These are phyloP conservation scores for Paracamarosporium sp. DNA, from an alignment of 2,329 filamentous ascomycete genomes.

Conservation along the genomic window DNA sequence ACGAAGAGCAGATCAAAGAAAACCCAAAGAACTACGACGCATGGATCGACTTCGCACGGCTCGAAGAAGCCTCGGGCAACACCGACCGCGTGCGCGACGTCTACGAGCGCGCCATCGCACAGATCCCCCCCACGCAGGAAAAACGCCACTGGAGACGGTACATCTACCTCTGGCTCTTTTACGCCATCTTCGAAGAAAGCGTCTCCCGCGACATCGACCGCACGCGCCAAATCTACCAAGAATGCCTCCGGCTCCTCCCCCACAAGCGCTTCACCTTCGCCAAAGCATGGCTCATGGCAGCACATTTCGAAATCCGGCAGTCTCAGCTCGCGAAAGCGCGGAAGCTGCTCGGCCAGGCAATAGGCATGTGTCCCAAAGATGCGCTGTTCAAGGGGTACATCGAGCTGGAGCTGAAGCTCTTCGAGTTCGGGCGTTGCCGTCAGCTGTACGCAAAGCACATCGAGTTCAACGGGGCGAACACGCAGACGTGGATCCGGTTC, in stretches of 20 bases:
- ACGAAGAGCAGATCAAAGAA: constrained; percentile 92
- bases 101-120: constrained; percentile 94
- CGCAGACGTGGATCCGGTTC: constrained; percentile 95
- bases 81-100: constrained; percentile 85
- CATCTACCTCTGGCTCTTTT: constrained; percentile 98
- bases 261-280: constrained; percentile 98
- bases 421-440: constrained; percentile 90
- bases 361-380: constrained; percentile 96
- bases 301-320: constrained; percentile 91
- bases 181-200: constrained; percentile 93
- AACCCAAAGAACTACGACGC: constrained; percentile 96
- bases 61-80: constrained; percentile 88
- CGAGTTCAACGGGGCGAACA: constrained; percentile 88
- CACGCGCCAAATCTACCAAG: constrained; percentile 87
- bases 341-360: constrained; percentile 86
- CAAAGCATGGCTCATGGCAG: constrained; percentile 93
- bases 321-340: constrained; percentile 79
- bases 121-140: constrained; percentile 92
- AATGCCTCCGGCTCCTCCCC: constrained; percentile 85
- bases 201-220: constrained; percentile 79
- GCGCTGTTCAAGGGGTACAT: constrained; percentile 94
- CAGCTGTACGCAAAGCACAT: constrained; percentile 94
- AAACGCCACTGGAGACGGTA: constrained; percentile 98
- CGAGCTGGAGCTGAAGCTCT: constrained; percentile 88
- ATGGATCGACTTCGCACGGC: constrained; percentile 93